These are phyloP conservation scores for Syzygium malaccense DNA, from an alignment of 441 rosid species.

Conservation along the genomic window DNA sequence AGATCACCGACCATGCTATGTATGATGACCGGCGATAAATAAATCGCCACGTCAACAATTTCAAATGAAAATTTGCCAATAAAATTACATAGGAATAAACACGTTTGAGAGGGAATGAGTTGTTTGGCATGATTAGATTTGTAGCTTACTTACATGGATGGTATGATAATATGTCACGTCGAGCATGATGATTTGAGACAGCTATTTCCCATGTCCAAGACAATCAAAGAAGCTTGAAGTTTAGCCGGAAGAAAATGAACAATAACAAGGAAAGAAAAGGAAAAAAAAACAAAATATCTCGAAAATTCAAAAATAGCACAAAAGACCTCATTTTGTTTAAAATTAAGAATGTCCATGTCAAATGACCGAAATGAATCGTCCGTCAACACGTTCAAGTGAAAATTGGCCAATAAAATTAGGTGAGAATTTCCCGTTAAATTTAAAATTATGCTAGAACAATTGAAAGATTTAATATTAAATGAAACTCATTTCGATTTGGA, in stretches of 20 bases:
- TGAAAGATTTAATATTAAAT: not conserved
- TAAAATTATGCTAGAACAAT: not conserved
- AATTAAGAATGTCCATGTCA: not conserved
- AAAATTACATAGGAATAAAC: too few relatives aligned
- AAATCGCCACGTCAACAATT: too few relatives aligned
- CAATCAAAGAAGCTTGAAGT: not conserved
- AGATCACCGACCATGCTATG: too few relatives aligned
- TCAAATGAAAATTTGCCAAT: too few relatives aligned
- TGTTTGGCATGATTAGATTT: too few relatives aligned
- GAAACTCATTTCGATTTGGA: not conserved
- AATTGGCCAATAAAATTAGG: not conserved
- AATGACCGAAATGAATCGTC: not conserved
- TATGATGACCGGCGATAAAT: too few relatives aligned
- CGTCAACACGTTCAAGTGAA: not conserved
- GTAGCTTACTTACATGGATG: too few relatives aligned
- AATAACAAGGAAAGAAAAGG: not conserved
- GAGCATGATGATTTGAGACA: not conserved
- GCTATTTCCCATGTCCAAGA: not conserved
- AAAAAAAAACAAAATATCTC: not conserved
- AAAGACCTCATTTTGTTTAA: not conserved
- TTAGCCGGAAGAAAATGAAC: not conserved
- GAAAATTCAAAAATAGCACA: not conserved
- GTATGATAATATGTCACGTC: not conserved
- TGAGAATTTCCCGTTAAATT: not conserved
- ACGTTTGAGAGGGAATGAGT: too few relatives aligned